Base-by-base conservation (phyloP, 2,329 filamentous ascomycete species). In the Penicillium hesseltinei region DNA sequence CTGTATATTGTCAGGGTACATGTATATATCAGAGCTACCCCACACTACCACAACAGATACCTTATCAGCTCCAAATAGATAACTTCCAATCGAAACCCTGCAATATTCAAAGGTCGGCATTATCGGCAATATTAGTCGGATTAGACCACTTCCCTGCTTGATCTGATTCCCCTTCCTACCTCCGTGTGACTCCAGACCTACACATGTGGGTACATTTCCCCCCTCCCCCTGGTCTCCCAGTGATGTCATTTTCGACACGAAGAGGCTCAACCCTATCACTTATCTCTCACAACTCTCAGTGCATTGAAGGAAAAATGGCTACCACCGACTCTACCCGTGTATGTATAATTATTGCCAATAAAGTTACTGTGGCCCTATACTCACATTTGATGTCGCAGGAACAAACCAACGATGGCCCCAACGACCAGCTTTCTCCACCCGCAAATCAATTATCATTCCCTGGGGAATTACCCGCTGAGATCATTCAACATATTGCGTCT, bases 401-500 rank as follows among this genome's bases (percentile, higher is more conserved):
- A 19, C 25, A 46, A 17, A 21, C 8, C 5, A n/a, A 38, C 25
- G 11, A 38, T 29, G 25, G 10, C n/a, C 27, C 15, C n/a, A 7
- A 29, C 19, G 23, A 46, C 23, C 51, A 57, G 7, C 44, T 33
- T 15, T 40, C 35, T 8, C 9, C 47, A 13, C 29, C 19, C 40
- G 15, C 56, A 40, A 21, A 50, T 54, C 13, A 51, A 17, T 45
- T 53, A 4, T 64, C 69, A 11, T 58, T 66, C 2, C 51, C 77
- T 1, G 62, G 70, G 31, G 70, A 74, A 21, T 81, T 96, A 1
- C 92, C 92, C 0, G 74, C 84, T 13, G 92, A 97, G 71, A 79
- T 96, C 9, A 78, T 96, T 33, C 83, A 89, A 63, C 77, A 82
- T n/a, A 86, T 96, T 46, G 77, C 96, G 15, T 79, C 79, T 35